Evolutionary conservation across 2,329 filamentous ascomycete species (phyloP).

Genomic region (Fusarium papillatum): DNA sequence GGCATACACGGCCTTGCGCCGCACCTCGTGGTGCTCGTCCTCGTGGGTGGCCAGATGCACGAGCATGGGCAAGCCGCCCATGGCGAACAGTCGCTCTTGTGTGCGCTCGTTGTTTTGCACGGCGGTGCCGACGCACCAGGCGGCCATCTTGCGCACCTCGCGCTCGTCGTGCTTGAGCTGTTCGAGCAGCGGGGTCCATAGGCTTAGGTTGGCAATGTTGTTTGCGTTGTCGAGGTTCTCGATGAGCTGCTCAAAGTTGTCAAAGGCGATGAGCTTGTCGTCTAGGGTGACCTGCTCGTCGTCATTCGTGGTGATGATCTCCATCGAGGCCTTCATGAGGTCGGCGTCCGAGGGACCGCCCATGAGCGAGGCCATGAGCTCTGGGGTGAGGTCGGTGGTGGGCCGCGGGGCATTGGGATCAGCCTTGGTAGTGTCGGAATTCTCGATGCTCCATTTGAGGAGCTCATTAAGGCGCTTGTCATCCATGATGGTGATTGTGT

Average conservation of each 20-base stretch:
- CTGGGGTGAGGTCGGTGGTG: constrained; percentile 70
- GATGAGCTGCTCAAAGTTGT: constrained; percentile 95
- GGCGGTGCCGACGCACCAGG: constrained; percentile 95
- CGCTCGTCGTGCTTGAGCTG: constrained; percentile 77
- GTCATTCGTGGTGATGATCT: constrained; percentile 74
- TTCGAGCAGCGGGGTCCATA: constrained; percentile 86
- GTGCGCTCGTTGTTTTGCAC: constrained; percentile 95
- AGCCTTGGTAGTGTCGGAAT: constrained; percentile 52
- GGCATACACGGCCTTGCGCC: constrained; percentile 91
- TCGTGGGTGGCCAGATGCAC: constrained; percentile 73
- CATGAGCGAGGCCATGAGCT: constrained; percentile 81
- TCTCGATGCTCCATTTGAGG: constrained; percentile 81
- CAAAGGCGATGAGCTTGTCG: constrained; percentile 86
- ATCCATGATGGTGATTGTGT: constrained; percentile 52
- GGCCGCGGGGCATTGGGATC: constrained; percentile 48
- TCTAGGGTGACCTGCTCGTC: constrained; percentile 74
- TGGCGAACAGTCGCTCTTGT: constrained; percentile 77
- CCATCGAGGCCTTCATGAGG: constrained; percentile 89
- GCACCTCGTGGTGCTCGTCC: constrained; percentile 72
- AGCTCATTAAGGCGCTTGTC: constrained; percentile 78
- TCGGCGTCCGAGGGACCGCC: constrained; percentile 92
- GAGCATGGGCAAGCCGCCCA: constrained; percentile 79
- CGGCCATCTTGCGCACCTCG: constrained; percentile 86
- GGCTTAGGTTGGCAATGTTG: constrained; percentile 82
- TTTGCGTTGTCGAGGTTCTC: constrained; percentile 98